A percentile compares a stretch with the other conserved stretches of the same genome.
Conservation (phyloP, 2,329 filamentous ascomycete genomes). For the Shiraia bambusicola region DNA sequence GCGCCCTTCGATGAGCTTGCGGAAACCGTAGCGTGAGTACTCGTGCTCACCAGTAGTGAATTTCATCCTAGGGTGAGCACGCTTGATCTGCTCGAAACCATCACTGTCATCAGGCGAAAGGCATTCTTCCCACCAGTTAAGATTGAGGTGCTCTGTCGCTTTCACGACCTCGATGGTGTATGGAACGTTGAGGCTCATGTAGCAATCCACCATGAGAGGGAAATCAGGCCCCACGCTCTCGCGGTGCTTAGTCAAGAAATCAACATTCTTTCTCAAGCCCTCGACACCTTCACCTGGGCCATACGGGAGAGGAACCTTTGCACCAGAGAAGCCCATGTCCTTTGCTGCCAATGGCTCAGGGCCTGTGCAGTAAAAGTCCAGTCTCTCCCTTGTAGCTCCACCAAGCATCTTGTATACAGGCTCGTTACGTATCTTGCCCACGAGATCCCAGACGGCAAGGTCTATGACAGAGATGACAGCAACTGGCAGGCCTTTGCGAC, state of each 20-base stretch:
- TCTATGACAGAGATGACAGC: constrained; percentile 95
- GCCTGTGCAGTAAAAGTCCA: constrained; percentile 94
- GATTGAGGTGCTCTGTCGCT: constrained; percentile 77
- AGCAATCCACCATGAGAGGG: constrained; percentile 93
- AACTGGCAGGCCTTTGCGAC: constrained; percentile 84
- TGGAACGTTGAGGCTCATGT: constrained; percentile 90
- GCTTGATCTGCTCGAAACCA: constrained; percentile 86
- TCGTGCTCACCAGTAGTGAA: constrained; percentile 97
- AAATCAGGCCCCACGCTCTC: constrained; percentile 86
- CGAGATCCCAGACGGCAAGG: constrained; percentile 86
- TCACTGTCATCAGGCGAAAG: constrained; percentile 89
- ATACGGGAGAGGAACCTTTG: constrained; percentile 86
- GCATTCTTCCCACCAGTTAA: constrained; percentile 98
- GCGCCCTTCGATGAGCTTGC: constrained; percentile 86
- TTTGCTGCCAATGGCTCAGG: constrained; percentile 80
- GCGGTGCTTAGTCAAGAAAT: constrained; percentile 81
- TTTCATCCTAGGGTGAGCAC: constrained; percentile 83
- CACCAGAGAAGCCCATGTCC: constrained; percentile 85
- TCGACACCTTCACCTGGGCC: constrained; percentile 83
- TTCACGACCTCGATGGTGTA: constrained; percentile 92
- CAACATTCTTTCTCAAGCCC: constrained; percentile 84
- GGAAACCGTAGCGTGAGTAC: constrained; percentile 91
- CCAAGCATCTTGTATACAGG: constrained; percentile 94
- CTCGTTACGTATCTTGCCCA: constrained; percentile 88
- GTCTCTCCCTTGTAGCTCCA: constrained; percentile 77